phyloP scores from a whole-genome alignment of 345 rosid genomes.

The Firmiana major region DNA sequence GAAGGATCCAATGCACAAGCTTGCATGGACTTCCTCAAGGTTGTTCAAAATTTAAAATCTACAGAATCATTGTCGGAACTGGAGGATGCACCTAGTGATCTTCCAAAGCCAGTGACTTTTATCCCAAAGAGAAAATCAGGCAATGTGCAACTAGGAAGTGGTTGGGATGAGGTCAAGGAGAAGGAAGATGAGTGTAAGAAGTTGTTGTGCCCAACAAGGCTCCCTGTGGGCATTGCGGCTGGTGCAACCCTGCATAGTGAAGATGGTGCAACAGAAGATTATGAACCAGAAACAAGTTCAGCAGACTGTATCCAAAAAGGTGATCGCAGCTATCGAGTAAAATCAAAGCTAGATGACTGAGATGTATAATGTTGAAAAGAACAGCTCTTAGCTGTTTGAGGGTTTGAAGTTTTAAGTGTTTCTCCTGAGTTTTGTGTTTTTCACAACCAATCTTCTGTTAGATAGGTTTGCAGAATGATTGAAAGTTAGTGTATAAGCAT shows the following conservation, averaged over 20 bases:
- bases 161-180: conserved; percentile 23
- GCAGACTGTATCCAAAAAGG: conserved; percentile 16
- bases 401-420: neutral
- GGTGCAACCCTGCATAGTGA: conserved; percentile 29
- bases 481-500: neutral
- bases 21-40: conserved; percentile 30
- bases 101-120: conserved; percentile 20
- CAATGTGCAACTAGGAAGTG: conserved; percentile 16
- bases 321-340: conserved; percentile 42
- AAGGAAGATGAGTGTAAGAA: conserved; percentile 15
- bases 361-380: neutral
- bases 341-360: conserved; percentile 24
- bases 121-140: conserved; percentile 42
- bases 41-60: conserved; percentile 21
- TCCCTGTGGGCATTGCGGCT: conserved; percentile 37
- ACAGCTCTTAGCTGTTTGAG: neutral
- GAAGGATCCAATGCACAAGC: conserved; percentile 34
- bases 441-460: neutral
- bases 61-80: conserved; percentile 24
- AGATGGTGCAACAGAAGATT: conserved; percentile 27
- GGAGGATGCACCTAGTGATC: neutral
- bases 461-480: neutral
- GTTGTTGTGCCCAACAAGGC: neutral
- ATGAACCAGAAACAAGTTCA: conserved; percentile 22
- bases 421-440: neutral